Conservation (phyloP, 345 rosid genomes). For the Sapria himalayana region DNA sequence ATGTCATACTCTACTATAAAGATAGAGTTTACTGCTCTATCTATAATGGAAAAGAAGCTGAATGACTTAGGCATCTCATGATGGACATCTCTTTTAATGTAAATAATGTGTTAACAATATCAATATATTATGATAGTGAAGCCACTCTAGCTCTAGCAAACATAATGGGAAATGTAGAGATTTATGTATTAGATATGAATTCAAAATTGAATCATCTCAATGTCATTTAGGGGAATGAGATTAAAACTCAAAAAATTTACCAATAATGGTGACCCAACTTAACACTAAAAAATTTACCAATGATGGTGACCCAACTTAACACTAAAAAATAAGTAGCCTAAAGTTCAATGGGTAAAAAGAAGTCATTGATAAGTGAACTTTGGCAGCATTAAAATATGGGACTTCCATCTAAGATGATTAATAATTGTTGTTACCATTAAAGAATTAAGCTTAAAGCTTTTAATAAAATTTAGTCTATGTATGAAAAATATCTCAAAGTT, state of each 20-base stretch:
- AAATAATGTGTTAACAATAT: background rate
- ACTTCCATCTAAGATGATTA: background rate
- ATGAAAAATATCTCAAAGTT: background rate
- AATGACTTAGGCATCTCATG: background rate
- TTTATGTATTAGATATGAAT: background rate
- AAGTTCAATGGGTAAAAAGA: background rate
- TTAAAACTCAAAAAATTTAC: background rate
- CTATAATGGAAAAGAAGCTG: background rate
- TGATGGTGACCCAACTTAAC: background rate
- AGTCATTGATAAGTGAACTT: background rate
- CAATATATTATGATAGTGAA: background rate
- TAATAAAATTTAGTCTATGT: background rate
- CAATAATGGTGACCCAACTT: too few species aligned
- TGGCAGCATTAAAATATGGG: background rate
- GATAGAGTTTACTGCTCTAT: background rate
- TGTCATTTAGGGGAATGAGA: background rate
- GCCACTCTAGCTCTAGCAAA: background rate
- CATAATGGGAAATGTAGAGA: conserved; percentile 1
- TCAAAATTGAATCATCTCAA: background rate
- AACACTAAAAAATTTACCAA: background rate
- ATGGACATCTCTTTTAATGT: background rate
- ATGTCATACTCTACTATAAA: background rate
- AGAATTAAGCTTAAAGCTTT: background rate
- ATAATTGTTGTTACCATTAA: too few species aligned
- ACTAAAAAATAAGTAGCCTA: background rate